Percentiles rank a stretch among this genome's conserved stretches.
Evolutionary conservation across 1,139 yeast species (phyloP).

Genomic region (Nakaseomyces uthaithaninus): DNA sequence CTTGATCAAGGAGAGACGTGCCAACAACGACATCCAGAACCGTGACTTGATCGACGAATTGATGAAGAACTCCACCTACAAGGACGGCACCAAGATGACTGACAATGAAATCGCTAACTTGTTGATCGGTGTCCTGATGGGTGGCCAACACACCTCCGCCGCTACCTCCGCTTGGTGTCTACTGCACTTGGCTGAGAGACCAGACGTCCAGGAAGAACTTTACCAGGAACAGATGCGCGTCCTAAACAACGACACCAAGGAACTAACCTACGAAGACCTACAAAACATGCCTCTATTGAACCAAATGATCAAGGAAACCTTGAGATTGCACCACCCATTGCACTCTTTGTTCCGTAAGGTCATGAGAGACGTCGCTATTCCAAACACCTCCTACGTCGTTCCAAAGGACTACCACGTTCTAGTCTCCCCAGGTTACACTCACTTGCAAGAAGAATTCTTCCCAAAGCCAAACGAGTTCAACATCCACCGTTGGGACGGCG

Average conservation of each 20-base stretch:
- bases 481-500: conserved; percentile 83
- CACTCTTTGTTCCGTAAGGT: conserved; percentile 95
- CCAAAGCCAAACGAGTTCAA: conserved; percentile 62
- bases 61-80: conserved; percentile 74
- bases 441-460: conserved; percentile 68
- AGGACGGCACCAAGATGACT: conserved; percentile 89
- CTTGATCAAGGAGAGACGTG: conserved; percentile 67
- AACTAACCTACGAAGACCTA: conserved; percentile 71
- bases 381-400: conserved; percentile 70
- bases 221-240: conserved; percentile 64
- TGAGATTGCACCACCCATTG: conserved; percentile 91
- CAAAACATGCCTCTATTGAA: conserved; percentile 75
- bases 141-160: conserved; percentile 98
- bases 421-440: conserved; percentile 90
- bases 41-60: conserved; percentile 87
- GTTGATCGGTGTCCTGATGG: conserved; percentile 94
- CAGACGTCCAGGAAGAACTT: conserved; percentile 73
- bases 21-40: conserved; percentile 63
- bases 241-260: conserved; percentile 49
- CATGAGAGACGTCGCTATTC: conserved; percentile 66
- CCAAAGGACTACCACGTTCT: conserved; percentile 86
- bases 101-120: conserved; percentile 92
- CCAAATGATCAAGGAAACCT: conserved; percentile 81
- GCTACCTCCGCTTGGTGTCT: conserved; percentile 93
- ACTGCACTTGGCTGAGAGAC: conserved; percentile 80